phyloP scores from a whole-genome alignment of 257 asterid species.

The Plantago major region DNA sequence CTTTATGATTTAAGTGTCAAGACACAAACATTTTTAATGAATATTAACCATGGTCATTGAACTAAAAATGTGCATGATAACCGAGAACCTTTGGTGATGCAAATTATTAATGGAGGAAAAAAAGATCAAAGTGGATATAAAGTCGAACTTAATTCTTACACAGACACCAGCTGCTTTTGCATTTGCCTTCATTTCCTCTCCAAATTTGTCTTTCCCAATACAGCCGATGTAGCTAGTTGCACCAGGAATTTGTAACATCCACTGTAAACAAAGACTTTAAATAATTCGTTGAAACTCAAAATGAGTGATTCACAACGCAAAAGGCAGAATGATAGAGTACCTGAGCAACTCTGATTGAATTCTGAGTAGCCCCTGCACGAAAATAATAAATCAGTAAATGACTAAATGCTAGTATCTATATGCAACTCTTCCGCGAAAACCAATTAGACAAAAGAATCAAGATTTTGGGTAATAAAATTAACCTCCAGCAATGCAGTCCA shows the following conservation, averaged over 20 bases:
- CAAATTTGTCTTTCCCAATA: constrained; percentile 70
- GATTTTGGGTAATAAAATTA: constrained; percentile 15
- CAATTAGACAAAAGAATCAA: background rate
- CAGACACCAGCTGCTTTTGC: constrained; percentile 71
- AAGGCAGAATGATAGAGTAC: constrained; percentile 29
- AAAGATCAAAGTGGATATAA: background rate
- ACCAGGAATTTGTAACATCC: constrained; percentile 73
- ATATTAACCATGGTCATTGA: background rate
- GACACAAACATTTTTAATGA: constrained; percentile 5
- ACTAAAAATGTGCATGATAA: background rate
- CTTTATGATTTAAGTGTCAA: constrained; percentile 3
- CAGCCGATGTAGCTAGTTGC: constrained; percentile 81
- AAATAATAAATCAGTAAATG: constrained; percentile 11
- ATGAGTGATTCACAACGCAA: background rate
- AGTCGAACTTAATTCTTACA: constrained; percentile 33
- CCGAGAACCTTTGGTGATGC: background rate
- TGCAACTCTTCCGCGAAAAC: background rate
- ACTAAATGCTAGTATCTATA: background rate
- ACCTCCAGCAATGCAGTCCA: constrained; percentile 99
- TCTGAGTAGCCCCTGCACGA: constrained; percentile 86
- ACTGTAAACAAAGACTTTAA: constrained; percentile 29
- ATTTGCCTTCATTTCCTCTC: constrained; percentile 86
- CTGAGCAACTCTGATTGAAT: constrained; percentile 95
- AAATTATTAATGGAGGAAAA: background rate
- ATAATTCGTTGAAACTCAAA: background rate